Conservation (phyloP, 1,139 yeast genomes). For the Candida frijolesensis region DNA sequence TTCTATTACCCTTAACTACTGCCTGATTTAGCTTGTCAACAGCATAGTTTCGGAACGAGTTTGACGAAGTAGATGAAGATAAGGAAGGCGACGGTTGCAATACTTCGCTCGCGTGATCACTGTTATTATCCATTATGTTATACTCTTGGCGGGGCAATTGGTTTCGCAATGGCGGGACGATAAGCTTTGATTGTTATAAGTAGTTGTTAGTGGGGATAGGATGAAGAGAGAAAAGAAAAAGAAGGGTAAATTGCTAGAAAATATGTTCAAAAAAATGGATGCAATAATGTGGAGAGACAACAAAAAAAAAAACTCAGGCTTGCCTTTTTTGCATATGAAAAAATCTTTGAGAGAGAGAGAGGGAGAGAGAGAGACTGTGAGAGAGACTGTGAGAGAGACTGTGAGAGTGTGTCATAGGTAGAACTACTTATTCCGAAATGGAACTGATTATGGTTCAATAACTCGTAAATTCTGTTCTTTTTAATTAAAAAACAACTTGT, state of each 20-base stretch:
- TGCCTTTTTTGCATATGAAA: neutral
- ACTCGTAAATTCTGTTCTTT: neutral
- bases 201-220: neutral
- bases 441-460: neutral
- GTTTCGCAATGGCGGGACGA: neutral
- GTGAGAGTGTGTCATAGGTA: no score
- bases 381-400: no score
- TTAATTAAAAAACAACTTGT: neutral
- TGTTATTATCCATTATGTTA: neutral
- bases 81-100: constrained; percentile 5
- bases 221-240: neutral
- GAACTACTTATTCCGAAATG: neutral
- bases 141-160: neutral
- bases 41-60: constrained; percentile 14
- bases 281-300: neutral
- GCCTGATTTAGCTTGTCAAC: constrained; percentile 15
- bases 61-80: constrained; percentile 9
- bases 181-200: constrained; percentile 4
- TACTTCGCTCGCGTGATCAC: neutral
- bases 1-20: constrained; percentile 20
- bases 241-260: neutral
- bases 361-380: neutral
- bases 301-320: neutral
- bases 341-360: neutral
- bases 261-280: neutral